Percentiles rank a stretch among this genome's conserved stretches.
phyloP scores from a whole-genome alignment of 345 rosid genomes.

The Aegle marmelos region DNA sequence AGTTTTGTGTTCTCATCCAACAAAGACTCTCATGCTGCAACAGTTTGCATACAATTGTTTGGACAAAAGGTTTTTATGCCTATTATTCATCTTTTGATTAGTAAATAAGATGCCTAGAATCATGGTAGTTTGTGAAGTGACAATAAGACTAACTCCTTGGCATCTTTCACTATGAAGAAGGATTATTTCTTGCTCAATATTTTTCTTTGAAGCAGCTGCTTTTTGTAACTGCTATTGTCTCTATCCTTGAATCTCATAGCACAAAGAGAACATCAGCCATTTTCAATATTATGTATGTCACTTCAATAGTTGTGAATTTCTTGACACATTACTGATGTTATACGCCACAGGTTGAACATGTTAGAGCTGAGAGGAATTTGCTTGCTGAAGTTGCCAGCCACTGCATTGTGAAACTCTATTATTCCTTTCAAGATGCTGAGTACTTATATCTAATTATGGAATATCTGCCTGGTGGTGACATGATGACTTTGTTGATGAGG shows the following conservation, averaged over 20 bases:
- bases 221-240: neutral
- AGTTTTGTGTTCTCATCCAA: neutral
- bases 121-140: neutral
- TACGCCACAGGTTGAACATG: slow-evolving; percentile 74
- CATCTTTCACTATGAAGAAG: neutral
- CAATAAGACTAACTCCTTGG: neutral
- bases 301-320: neutral
- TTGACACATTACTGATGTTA: slow-evolving; percentile 4
- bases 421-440: slow-evolving; percentile 84
- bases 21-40: neutral
- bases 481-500: slow-evolving; percentile 90
- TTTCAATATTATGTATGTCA: neutral
- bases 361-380: slow-evolving; percentile 91
- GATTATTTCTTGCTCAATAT: neutral
- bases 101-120: neutral
- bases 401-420: slow-evolving; percentile 88
- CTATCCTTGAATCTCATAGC: neutral
- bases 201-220: neutral
- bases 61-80: neutral
- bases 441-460: slow-evolving; percentile 87
- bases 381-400: slow-evolving; percentile 93
- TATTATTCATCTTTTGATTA: neutral
- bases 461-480: slow-evolving; percentile 93
- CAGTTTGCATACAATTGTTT: neutral
- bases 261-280: neutral